Evolutionary conservation across 768 basidiomycete species (phyloP).

Genomic region (Xerocomus potaroensis): DNA sequence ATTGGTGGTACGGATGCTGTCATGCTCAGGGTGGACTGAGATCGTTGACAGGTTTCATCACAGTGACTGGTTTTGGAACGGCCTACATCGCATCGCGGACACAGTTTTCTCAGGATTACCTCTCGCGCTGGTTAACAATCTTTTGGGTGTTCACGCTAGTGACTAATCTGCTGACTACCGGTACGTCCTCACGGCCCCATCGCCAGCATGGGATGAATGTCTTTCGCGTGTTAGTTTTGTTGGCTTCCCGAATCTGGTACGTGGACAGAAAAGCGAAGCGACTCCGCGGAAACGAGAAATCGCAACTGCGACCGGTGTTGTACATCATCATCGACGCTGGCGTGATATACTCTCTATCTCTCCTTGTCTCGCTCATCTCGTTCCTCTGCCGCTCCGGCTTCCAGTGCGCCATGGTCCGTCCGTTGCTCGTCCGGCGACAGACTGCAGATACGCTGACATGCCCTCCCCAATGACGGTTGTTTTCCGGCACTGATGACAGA

Average conservation of each 20-base stretch:
- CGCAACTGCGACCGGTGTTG: constrained; percentile 18
- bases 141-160: constrained; percentile 33
- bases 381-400: constrained; percentile 26
- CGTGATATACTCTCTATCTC: constrained; percentile 33
- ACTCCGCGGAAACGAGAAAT: constrained; percentile 4
- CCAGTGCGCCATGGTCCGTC: constrained; percentile 33
- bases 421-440: background rate
- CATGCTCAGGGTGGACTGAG: background rate
- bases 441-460: no score
- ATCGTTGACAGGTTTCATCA: background rate
- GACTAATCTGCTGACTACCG: constrained; percentile 32
- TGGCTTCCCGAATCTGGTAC: constrained; percentile 30
- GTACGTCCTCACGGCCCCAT: constrained; percentile 11
- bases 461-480: no score
- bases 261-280: constrained; percentile 21
- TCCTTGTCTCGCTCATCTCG: constrained; percentile 32
- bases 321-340: constrained; percentile 36
- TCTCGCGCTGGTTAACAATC: constrained; percentile 31
- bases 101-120: constrained; percentile 21
- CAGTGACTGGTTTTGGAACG: constrained; percentile 19
- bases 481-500: constrained; percentile 13
- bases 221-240: constrained; percentile 15
- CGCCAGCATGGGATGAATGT: background rate
- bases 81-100: constrained; percentile 13
- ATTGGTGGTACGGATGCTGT: constrained; percentile 17